Percentiles rank a stretch among this genome's conserved stretches.
Conservation (phyloP, 2,329 filamentous ascomycete species). For the Madurella fahalii region DNA sequence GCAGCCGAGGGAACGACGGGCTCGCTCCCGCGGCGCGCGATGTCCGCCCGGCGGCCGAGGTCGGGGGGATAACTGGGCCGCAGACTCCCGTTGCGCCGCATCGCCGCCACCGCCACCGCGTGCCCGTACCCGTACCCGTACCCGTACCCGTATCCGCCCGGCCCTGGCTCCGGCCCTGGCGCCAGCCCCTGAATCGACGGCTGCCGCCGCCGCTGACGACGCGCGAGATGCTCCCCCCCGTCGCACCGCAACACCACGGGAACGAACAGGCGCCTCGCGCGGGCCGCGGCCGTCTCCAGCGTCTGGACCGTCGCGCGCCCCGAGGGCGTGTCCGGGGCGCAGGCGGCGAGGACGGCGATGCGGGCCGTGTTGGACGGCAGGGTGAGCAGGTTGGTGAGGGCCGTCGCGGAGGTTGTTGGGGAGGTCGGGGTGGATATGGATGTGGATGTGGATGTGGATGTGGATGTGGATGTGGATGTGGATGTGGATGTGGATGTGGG, state of each 20-base stretch:
- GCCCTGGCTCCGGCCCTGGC: too few species aligned
- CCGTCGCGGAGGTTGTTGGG: slow-evolving; percentile 19
- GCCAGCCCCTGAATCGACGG: background rate
- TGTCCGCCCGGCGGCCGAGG: too few species aligned
- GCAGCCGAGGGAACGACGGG: background rate
- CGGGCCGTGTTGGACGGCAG: slow-evolving; percentile 19
- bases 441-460: background rate
- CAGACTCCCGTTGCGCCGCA: too few species aligned
- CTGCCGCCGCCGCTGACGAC: slow-evolving; percentile 17
- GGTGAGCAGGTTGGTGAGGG: slow-evolving; percentile 25
- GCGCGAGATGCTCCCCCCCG: slow-evolving; percentile 24
- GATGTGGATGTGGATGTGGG: background rate
- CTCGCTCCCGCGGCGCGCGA: background rate
- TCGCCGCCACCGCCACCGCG: too few species aligned
- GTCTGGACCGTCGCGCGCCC: slow-evolving; percentile 24
- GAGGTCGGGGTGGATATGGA: slow-evolving; percentile 8
- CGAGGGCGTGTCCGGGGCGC: slow-evolving; percentile 24
- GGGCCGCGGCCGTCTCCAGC: slow-evolving; percentile 25
- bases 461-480: too few species aligned
- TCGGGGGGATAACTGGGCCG: too few species aligned
- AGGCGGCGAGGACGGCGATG: slow-evolving; percentile 30
- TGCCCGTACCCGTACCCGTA: background rate
- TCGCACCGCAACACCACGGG: slow-evolving; percentile 26
- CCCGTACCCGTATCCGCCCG: too few species aligned
- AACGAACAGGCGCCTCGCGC: slow-evolving; percentile 28